Base-by-base conservation (phyloP, 2,329 filamentous ascomycete species). In the Aspergillus bombycis region DNA sequence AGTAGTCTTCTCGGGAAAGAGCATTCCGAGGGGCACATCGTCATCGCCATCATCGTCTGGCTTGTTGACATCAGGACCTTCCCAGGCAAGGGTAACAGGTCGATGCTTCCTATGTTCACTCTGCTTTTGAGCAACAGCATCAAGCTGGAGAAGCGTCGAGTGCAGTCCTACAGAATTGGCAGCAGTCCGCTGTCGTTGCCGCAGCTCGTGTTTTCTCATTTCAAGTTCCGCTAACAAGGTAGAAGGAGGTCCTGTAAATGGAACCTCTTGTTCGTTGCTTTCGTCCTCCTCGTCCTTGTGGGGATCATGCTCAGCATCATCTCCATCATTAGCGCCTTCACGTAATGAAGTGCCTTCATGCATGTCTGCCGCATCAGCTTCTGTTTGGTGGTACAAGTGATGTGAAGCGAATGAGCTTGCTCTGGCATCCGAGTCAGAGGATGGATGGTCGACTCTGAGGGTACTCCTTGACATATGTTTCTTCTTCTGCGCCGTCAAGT, bases 211-310 rank as follows among this genome's bases (percentile, higher is more conserved):
- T 75, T 99, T 98, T 57, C 95, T 90, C 67, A 96, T 81, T 75
- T 97, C 93, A 9, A 99, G 83, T 75, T 99, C 95, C 0, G 95
- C 95, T 28, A 99, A 86, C 0, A 99, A 84, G 0, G 95, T 99
- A 1, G 93, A 96, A 0, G 95, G 95, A 4, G 89, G 86, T 0
- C 91, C 92, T 59, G 89, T 84, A 66, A 87, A 90, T 1, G 75
- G 74, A 19, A 70, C 68, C n/a, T 73, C 76, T 19, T 79, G 82
- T 28, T 82, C 79, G 30, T 83, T 82, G 4, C 81, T 79, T 3
- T 79, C 79, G 3, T 70, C 70, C 36, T 68, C 66, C 46, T 69
- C 62, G n/a, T 65, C 63, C 60, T 64, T 54, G 60, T 43, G 68
- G 21, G 63, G 43, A 60, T 68, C 68, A 43, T 57, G 61, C 28